These are phyloP conservation scores for Ananas comosus DNA, from an alignment of 176 grass and related monocot species.

Conservation along the genomic window DNA sequence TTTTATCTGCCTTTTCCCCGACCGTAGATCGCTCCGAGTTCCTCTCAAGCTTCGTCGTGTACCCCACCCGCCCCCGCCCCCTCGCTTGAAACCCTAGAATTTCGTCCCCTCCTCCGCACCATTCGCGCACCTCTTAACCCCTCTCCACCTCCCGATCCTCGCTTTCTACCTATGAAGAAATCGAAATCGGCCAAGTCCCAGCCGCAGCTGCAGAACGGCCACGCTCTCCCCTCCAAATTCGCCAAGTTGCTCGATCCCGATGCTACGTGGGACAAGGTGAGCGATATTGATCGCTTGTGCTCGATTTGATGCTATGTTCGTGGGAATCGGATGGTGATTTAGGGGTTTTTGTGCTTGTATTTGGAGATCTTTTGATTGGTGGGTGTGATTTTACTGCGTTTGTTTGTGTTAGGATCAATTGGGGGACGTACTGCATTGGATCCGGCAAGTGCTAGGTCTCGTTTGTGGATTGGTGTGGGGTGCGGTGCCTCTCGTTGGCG, in stretches of 20 bases:
- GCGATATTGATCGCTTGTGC: background rate
- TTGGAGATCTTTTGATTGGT: background rate
- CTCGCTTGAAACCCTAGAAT: background rate
- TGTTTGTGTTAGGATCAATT: constrained; percentile 53
- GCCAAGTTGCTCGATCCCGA: constrained; percentile 86
- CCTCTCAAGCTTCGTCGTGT: background rate
- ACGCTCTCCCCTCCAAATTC: constrained; percentile 53
- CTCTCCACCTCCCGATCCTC: background rate
- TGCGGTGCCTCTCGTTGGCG: constrained; percentile 72
- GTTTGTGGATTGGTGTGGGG: constrained; percentile 81
- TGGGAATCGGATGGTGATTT: background rate
- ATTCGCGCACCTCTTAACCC: too few relatives aligned
- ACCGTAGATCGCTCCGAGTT: background rate
- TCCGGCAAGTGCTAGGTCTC: constrained; percentile 73
- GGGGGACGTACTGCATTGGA: constrained; percentile 88
- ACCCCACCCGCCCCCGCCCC: background rate
- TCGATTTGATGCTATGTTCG: background rate
- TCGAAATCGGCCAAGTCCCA: constrained; percentile 35
- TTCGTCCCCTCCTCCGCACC: background rate
- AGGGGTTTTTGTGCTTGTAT: background rate
- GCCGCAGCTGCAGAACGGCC: constrained; percentile 41
- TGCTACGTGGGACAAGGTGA: constrained; percentile 73
- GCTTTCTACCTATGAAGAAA: constrained; percentile 32
- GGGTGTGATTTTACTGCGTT: background rate
- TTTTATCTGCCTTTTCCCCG: background rate